Conservation (phyloP, 192 early-diverging fungal species). For the Entophlyctis luteolus region DNA sequence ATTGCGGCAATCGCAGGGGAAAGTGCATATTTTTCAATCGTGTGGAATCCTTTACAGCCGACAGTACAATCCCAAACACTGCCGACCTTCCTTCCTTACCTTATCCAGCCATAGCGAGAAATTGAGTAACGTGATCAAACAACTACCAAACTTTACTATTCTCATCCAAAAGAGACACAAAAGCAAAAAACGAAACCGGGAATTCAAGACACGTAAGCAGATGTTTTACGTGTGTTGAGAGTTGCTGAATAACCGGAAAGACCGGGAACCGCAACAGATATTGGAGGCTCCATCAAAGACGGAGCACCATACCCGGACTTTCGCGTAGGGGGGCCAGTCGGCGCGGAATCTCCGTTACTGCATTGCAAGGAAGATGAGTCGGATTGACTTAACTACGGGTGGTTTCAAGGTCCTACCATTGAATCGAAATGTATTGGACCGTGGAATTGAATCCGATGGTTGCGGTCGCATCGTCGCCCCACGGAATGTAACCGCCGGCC, state of each 20-base stretch:
- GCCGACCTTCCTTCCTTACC: too few species aligned
- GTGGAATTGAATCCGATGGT: constrained; percentile 16
- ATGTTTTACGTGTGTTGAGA: constrained; percentile 4
- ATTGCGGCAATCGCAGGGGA: too few species aligned
- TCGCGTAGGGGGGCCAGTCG: constrained; percentile 32
- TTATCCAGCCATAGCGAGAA: too few species aligned
- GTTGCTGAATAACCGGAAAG: constrained; percentile 15
- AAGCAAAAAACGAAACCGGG: too few species aligned
- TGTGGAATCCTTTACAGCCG: too few species aligned
- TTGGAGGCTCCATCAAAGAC: constrained; percentile 14
- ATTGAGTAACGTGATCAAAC: too few species aligned
- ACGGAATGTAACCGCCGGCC: constrained; percentile 33
- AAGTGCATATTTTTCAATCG: too few species aligned
- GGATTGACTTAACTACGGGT: neutral
- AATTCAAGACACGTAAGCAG: constrained; percentile 12
- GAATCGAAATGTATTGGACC: constrained; percentile 25
- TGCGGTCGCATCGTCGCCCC: neutral
- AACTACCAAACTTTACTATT: too few species aligned
- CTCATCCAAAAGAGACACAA: too few species aligned
- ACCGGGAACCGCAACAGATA: constrained; percentile 15
- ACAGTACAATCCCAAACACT: too few species aligned
- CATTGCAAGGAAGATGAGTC: neutral
- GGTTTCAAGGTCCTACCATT: constrained; percentile 27
- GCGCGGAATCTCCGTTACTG: constrained; percentile 30
- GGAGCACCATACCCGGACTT: constrained; percentile 30